Percentiles rank a stretch among this genome's conserved stretches.
These are phyloP conservation scores for Geotrichum reessii DNA, from an alignment of 1,139 yeast species.

Conservation along the genomic window DNA sequence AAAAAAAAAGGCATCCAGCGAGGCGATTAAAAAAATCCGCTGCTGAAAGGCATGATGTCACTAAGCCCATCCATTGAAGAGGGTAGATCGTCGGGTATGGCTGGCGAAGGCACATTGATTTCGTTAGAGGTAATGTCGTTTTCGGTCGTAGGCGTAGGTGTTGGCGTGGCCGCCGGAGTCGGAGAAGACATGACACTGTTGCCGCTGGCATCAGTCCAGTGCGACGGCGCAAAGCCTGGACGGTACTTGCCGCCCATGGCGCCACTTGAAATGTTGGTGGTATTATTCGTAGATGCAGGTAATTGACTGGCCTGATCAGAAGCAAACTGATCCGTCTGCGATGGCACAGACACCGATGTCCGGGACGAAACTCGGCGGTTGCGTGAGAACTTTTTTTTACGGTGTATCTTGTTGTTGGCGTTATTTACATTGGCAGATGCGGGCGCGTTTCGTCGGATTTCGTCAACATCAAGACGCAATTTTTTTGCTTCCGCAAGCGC, in stretches of 20 bases:
- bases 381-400: neutral
- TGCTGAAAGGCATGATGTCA: neutral
- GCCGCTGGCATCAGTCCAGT: slow-evolving; percentile 13
- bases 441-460: slow-evolving; percentile 23
- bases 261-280: neutral
- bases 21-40: neutral
- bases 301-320: neutral
- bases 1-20: no score
- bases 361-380: neutral
- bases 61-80: neutral
- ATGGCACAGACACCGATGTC: neutral
- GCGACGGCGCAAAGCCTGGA: slow-evolving; percentile 18
- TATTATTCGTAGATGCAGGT: neutral
- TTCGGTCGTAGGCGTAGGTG: neutral
- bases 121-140: neutral
- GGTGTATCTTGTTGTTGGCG: neutral
- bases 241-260: slow-evolving; percentile 18
- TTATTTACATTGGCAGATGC: slow-evolving; percentile 5
- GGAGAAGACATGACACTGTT: neutral
- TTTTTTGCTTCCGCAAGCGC: slow-evolving; percentile 30
- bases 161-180: neutral
- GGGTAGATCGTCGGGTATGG: neutral
- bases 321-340: neutral
- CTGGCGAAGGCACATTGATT: neutral
- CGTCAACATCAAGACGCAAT: slow-evolving; percentile 29